A percentile compares a stretch with the other conserved stretches of the same genome.
Conservation (phyloP, 164 flowering plant species). For the Hamamelis virginiana region DNA sequence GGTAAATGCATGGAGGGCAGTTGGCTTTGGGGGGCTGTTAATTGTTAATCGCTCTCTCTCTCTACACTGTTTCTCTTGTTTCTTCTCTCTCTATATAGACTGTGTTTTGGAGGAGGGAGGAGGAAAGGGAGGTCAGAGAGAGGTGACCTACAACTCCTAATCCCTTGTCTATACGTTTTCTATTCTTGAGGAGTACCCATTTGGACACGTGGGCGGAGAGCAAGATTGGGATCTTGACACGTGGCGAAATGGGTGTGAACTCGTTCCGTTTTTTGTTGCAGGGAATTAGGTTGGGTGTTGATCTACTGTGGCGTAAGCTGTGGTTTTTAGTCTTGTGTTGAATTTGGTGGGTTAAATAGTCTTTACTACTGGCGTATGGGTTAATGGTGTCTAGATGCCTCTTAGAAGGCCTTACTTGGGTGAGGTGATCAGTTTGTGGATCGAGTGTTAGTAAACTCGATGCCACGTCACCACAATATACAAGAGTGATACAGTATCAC, state of each 20-base stretch:
- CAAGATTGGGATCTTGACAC: background rate
- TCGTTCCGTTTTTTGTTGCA: too few species aligned
- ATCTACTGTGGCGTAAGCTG: conserved; percentile 21
- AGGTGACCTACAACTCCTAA: conserved; percentile 52
- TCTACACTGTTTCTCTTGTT: background rate
- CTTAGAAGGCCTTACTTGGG: too few species aligned
- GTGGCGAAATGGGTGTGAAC: conserved; percentile 9
- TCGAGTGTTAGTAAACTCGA: too few species aligned
- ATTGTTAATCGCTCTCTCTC: background rate
- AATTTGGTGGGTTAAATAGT: background rate
- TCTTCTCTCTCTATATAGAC: background rate
- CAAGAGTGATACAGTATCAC: too few species aligned
- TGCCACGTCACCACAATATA: too few species aligned
- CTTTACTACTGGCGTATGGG: too few species aligned
- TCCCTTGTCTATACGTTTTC: conserved; percentile 29
- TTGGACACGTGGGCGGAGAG: conserved; percentile 26
- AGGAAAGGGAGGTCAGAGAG: conserved; percentile 26
- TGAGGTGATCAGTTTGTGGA: too few species aligned
- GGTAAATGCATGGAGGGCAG: too few species aligned
- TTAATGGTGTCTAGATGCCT: too few species aligned
- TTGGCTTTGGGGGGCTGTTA: too few species aligned
- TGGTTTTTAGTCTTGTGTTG: background rate
- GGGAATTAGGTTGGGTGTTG: conserved; percentile 31
- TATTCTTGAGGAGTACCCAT: background rate
- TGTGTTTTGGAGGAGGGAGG: background rate